A percentile compares a stretch with the other conserved stretches of the same genome.
Evolutionary conservation across 1,284 basidiomycete genomes (phyloP).

Genomic region (Cutaneotrichosporon dermatis): DNA sequence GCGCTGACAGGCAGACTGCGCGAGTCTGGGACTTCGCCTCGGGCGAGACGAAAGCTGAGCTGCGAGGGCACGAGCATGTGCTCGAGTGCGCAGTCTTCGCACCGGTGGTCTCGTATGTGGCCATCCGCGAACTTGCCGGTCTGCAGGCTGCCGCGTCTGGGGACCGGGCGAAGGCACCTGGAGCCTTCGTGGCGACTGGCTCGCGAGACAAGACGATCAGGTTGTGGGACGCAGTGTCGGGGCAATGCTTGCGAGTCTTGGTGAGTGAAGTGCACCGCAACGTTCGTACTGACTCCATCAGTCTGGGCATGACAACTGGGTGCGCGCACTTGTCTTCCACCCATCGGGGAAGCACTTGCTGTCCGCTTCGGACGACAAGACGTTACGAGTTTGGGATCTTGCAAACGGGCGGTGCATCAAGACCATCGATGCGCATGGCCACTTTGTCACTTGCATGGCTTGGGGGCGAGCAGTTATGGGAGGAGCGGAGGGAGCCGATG

Average conservation of each 20-base stretch:
- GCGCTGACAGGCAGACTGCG: constrained; percentile 58
- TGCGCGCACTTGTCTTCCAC: constrained; percentile 76
- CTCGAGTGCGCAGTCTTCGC: constrained; percentile 80
- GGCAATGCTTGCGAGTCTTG: constrained; percentile 66
- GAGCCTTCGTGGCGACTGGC: constrained; percentile 69
- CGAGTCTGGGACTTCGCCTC: constrained; percentile 72
- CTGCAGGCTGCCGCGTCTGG: constrained; percentile 32
- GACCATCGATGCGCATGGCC: constrained; percentile 77
- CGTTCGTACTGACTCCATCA: constrained; percentile 28
- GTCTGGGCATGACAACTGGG: constrained; percentile 79
- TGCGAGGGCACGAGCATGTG: constrained; percentile 83
- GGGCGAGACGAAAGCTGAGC: constrained; percentile 73
- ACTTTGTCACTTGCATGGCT: constrained; percentile 75
- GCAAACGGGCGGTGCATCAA: constrained; percentile 70
- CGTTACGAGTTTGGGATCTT: constrained; percentile 82
- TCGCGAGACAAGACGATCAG: constrained; percentile 83
- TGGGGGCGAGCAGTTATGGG: constrained; percentile 65
- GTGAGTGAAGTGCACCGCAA: constrained; percentile 44
- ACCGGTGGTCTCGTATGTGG: constrained; percentile 65
- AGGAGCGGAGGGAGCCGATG: constrained; percentile 25
- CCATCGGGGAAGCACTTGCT: constrained; percentile 79
- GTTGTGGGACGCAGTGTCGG: constrained; percentile 75
- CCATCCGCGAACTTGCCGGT: constrained; percentile 72
- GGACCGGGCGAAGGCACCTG: constrained; percentile 47
- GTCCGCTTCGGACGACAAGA: constrained; percentile 86